phyloP scores from a whole-genome alignment of 352 stramenopile species.

The Pythium coloratum region DNA sequence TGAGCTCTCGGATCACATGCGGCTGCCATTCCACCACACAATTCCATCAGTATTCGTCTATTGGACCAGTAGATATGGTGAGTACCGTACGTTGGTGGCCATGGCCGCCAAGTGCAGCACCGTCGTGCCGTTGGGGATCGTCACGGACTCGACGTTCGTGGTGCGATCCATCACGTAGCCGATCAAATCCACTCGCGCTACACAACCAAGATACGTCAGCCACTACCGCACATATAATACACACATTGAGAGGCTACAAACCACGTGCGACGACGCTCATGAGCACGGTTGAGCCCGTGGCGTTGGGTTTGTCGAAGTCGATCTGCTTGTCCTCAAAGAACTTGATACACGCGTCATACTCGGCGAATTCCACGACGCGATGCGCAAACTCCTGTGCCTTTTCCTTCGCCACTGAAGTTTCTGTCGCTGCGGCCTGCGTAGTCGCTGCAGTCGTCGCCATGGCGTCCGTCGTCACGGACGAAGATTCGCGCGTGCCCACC shows the following conservation, averaged over 20 bases:
- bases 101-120: slow-evolving; percentile 80
- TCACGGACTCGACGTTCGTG: slow-evolving; percentile 52
- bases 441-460: background rate
- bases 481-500: slow-evolving; percentile 6
- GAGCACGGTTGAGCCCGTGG: slow-evolving; percentile 72
- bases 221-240: background rate
- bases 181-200: slow-evolving; percentile 67
- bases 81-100: slow-evolving; percentile 50
- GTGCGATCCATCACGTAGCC: slow-evolving; percentile 57
- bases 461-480: slow-evolving; percentile 5
- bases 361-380: slow-evolving; percentile 73
- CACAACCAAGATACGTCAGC: background rate
- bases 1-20: slow-evolving; percentile 56
- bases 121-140: slow-evolving; percentile 65
- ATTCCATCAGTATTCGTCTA: background rate
- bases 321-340: slow-evolving; percentile 63
- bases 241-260: slow-evolving; percentile 20
- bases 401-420: background rate
- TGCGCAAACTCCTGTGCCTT: slow-evolving; percentile 68
- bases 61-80: background rate
- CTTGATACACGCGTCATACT: slow-evolving; percentile 49
- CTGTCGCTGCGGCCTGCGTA: background rate
- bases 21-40: slow-evolving; percentile 31
- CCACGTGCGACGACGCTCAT: slow-evolving; percentile 78
- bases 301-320: slow-evolving; percentile 60